Conservation (phyloP, 1,139 yeast species). For the Hansenula anomala region DNA sequence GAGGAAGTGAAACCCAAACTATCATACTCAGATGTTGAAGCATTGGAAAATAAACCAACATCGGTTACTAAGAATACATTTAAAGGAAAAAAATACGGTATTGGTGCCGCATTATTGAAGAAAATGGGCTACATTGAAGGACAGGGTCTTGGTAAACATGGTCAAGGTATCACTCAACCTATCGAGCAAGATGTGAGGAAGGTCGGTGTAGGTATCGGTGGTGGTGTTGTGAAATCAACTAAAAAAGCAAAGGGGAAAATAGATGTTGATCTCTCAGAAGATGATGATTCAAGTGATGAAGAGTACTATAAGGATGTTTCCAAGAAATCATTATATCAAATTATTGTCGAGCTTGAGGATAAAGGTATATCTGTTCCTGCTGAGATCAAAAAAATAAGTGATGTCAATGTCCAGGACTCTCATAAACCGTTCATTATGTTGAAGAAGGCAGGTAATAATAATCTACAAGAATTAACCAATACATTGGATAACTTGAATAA, state of each 20-base stretch:
- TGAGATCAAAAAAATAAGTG: constrained; percentile 13
- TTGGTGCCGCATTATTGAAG: constrained; percentile 75
- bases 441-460: constrained; percentile 12
- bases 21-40: constrained; percentile 13
- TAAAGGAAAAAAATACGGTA: constrained; percentile 51
- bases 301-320: constrained; percentile 21
- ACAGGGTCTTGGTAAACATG: constrained; percentile 68
- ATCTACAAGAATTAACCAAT: constrained; percentile 17
- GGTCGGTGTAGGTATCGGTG: constrained; percentile 72
- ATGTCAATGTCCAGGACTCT: constrained; percentile 6
- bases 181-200: constrained; percentile 68
- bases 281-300: constrained; percentile 13
- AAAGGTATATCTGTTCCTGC: constrained; percentile 33
- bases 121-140: constrained; percentile 90
- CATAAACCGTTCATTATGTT: constrained; percentile 9
- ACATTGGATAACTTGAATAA: constrained; percentile 20
- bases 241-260: constrained; percentile 14
- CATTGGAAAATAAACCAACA: constrained; percentile 5
- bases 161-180: constrained; percentile 74
- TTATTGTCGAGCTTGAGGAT: constrained; percentile 33
- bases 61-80: constrained; percentile 9
- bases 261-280: constrained; percentile 4
- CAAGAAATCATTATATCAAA: constrained; percentile 26
- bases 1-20: constrained; percentile 1
- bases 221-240: constrained; percentile 33